A percentile compares a stretch with the other conserved stretches of the same genome.
phyloP scores from a whole-genome alignment of 2,329 filamentous ascomycete genomes.

The Dactylellina cionopaga region DNA sequence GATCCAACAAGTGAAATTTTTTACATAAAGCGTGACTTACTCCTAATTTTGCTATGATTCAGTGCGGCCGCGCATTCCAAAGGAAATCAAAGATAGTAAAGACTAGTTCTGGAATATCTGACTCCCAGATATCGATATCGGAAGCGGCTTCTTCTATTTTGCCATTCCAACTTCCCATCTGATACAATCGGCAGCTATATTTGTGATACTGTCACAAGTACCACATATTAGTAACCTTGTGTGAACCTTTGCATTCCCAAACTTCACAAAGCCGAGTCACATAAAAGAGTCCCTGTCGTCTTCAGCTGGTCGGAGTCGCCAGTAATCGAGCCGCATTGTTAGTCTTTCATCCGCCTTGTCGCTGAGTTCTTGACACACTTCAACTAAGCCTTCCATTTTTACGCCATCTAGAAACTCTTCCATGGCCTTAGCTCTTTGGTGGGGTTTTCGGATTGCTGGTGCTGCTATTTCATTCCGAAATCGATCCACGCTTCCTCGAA shows the following conservation, averaged over 20 bases:
- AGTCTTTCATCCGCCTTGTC: not conserved
- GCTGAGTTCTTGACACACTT: not conserved
- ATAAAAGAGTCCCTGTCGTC: not conserved
- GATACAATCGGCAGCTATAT: slow-evolving; percentile 11
- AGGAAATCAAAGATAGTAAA: slow-evolving; percentile 14
- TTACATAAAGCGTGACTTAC: too few species aligned
- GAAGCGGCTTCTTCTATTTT: not conserved
- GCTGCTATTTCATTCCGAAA: not conserved
- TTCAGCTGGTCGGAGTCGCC: slow-evolving; percentile 18
- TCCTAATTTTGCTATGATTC: slow-evolving; percentile 3
- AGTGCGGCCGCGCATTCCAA: slow-evolving; percentile 15
- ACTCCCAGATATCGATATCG: slow-evolving; percentile 16
- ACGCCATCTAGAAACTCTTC: not conserved
- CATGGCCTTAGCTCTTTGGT: not conserved
- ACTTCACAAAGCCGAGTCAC: not conserved
- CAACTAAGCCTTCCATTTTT: not conserved
- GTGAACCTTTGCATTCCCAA: slow-evolving; percentile 8
- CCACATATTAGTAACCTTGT: slow-evolving; percentile 17
- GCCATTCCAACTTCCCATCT: slow-evolving; percentile 5
- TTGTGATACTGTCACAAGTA: slow-evolving; percentile 21
- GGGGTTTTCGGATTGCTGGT: not conserved
- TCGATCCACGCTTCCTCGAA: slow-evolving; percentile 8
- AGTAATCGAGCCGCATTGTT: not conserved
- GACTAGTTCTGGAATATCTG: slow-evolving; percentile 8
- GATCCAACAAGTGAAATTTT: too few species aligned